Conservation (phyloP, 805 yeast species). For the Candida tibetensis region DNA sequence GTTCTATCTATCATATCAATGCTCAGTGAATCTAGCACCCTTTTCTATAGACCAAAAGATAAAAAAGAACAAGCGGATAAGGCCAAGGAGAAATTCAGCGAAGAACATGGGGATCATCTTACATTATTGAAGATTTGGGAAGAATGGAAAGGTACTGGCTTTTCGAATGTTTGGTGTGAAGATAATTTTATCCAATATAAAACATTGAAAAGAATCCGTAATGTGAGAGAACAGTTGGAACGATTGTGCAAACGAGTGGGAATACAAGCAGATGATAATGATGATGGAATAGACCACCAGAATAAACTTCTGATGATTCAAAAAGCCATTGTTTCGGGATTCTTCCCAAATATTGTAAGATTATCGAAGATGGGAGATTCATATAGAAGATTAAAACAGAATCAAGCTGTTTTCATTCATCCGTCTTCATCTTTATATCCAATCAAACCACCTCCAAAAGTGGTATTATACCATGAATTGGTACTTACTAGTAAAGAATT, state of each 20-base stretch:
- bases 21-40: slow-evolving; percentile 73
- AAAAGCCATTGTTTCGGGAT: slow-evolving; percentile 63
- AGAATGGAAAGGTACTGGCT: slow-evolving; percentile 71
- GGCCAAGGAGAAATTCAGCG: slow-evolving; percentile 54
- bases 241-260: slow-evolving; percentile 56
- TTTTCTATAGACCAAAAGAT: slow-evolving; percentile 70
- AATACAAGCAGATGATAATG: slow-evolving; percentile 31
- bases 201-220: slow-evolving; percentile 63
- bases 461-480: slow-evolving; percentile 77
- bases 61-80: slow-evolving; percentile 64
- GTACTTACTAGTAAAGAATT: slow-evolving; percentile 84
- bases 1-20: slow-evolving; percentile 74
- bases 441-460: slow-evolving; percentile 68
- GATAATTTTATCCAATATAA: slow-evolving; percentile 80
- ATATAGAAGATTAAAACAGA: slow-evolving; percentile 62
- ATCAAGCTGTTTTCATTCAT: slow-evolving; percentile 74
- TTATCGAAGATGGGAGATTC: slow-evolving; percentile 63
- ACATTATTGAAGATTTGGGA: slow-evolving; percentile 70
- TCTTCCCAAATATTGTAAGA: slow-evolving; percentile 62
- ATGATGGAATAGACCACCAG: slow-evolving; percentile 12
- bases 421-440: slow-evolving; percentile 76
- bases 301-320: slow-evolving; percentile 32
- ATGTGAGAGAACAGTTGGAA: slow-evolving; percentile 68
- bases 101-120: slow-evolving; percentile 73
- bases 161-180: slow-evolving; percentile 76